Conservation (phyloP, 257 asterid species). For the Marsdenia floribunda region DNA sequence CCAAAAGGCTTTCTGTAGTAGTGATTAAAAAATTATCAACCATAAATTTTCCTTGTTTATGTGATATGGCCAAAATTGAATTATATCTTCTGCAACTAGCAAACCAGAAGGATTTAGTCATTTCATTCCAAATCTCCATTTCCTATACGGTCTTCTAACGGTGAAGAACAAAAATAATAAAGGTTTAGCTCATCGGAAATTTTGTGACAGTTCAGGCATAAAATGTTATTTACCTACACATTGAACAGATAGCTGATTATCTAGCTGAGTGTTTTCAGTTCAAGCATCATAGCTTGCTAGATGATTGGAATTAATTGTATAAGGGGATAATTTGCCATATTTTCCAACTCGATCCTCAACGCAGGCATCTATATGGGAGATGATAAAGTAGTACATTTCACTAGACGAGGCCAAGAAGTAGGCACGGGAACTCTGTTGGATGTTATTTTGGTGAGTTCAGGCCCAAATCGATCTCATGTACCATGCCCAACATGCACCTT, state of each 20-base stretch:
- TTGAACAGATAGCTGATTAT: not conserved
- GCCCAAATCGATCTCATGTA: conserved; percentile 41
- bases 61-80: too few relatives aligned
- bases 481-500: conserved; percentile 71
- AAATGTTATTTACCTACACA: not conserved
- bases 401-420: conserved; percentile 92
- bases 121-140: not conserved
- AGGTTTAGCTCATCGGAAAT: not conserved
- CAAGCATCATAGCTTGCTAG: not conserved
- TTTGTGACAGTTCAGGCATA: not conserved
- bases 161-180: not conserved
- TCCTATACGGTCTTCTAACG: not conserved
- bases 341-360: not conserved
- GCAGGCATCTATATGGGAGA: conserved; percentile 82
- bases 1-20: not conserved
- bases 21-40: not conserved
- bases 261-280: not conserved
- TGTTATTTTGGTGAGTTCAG: conserved; percentile 66
- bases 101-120: not conserved
- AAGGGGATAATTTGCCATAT: not conserved
- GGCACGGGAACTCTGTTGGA: conserved; percentile 85
- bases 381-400: conserved; percentile 76
- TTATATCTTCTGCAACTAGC: not conserved
- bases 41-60: too few relatives aligned
- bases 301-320: not conserved